phyloP scores from a whole-genome alignment of 1,284 basidiomycete genomes.

The Trichosporon asahii region DNA sequence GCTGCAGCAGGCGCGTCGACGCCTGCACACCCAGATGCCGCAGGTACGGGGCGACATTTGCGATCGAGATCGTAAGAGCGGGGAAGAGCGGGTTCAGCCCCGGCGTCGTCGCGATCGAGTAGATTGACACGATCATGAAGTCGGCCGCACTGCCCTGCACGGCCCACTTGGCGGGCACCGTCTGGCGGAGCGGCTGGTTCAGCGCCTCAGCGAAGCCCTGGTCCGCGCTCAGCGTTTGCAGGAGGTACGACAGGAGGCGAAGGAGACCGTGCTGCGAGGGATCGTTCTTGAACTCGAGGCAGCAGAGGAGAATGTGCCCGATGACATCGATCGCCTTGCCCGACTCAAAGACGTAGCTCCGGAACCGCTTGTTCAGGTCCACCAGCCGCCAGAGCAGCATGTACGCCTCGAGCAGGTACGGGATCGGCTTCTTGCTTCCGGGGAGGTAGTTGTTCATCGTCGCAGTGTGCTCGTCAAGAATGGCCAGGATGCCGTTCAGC shows the following conservation, averaged over 20 bases:
- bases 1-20: conserved; percentile 75
- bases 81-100: conserved; percentile 84
- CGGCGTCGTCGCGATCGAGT: conserved; percentile 83
- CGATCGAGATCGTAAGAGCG: conserved; percentile 81
- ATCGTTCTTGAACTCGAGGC: conserved; percentile 82
- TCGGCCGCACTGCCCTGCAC: conserved; percentile 72
- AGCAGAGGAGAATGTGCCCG: conserved; percentile 71
- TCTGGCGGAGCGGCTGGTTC: conserved; percentile 57
- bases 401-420: conserved; percentile 74
- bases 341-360: conserved; percentile 71
- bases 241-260: conserved; percentile 80
- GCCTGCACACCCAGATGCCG: conserved; percentile 74
- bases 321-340: conserved; percentile 71
- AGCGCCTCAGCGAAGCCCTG: conserved; percentile 68
- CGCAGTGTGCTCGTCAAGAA: conserved; percentile 70
- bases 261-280: conserved; percentile 91
- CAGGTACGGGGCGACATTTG: conserved; percentile 82
- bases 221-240: conserved; percentile 87
- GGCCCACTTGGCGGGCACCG: conserved; percentile 70
- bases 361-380: conserved; percentile 91
- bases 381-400: conserved; percentile 85
- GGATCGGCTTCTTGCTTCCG: conserved; percentile 72
- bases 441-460: conserved; percentile 72
- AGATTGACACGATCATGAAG: conserved; percentile 85
- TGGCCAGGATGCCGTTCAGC: conserved; percentile 65